Evolutionary conservation across 768 basidiomycete genomes (phyloP).

Genomic region (Panellus pusillus): DNA sequence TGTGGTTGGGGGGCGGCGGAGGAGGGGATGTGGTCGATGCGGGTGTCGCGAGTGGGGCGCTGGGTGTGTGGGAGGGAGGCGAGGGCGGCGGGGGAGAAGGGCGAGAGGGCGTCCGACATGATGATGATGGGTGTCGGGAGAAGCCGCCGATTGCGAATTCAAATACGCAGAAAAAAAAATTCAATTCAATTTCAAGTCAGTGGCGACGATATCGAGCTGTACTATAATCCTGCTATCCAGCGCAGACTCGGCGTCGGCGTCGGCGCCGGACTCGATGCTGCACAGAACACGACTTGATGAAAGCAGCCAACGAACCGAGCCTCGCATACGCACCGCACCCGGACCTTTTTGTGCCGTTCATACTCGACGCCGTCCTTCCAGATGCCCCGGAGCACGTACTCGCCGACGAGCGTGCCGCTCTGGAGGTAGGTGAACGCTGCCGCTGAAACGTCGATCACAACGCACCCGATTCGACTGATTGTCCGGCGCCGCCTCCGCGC

Average conservation of each 20-base stretch:
- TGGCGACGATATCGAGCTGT: slow-evolving; percentile 47
- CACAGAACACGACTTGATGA: not conserved
- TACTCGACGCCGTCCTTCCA: slow-evolving; percentile 37
- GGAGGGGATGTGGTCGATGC: slow-evolving; percentile 78
- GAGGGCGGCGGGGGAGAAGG: slow-evolving; percentile 69
- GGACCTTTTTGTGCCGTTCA: slow-evolving; percentile 52
- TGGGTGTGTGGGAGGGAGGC: slow-evolving; percentile 44
- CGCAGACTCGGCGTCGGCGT: no score
- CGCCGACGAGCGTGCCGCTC: slow-evolving; percentile 51
- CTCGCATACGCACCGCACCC: slow-evolving; percentile 47
- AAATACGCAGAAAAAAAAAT: no score
- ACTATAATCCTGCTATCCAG: slow-evolving; percentile 53
- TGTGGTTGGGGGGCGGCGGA: no score
- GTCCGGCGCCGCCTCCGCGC: slow-evolving; percentile 43
- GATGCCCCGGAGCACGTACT: slow-evolving; percentile 53
- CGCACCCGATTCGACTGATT: slow-evolving; percentile 46
- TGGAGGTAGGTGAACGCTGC: slow-evolving; percentile 22
- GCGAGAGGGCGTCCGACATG: slow-evolving; percentile 55
- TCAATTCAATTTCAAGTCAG: slow-evolving; percentile 27
- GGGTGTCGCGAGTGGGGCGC: slow-evolving; percentile 55
- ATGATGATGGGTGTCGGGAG: no score
- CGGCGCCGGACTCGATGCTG: slow-evolving; percentile 48
- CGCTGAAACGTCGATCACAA: not conserved
- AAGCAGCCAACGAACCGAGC: slow-evolving; percentile 1
- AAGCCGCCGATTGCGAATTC: no score